phyloP scores from a whole-genome alignment of 169 alveolate genomes.

The Cyclospora cayetanensis region DNA sequence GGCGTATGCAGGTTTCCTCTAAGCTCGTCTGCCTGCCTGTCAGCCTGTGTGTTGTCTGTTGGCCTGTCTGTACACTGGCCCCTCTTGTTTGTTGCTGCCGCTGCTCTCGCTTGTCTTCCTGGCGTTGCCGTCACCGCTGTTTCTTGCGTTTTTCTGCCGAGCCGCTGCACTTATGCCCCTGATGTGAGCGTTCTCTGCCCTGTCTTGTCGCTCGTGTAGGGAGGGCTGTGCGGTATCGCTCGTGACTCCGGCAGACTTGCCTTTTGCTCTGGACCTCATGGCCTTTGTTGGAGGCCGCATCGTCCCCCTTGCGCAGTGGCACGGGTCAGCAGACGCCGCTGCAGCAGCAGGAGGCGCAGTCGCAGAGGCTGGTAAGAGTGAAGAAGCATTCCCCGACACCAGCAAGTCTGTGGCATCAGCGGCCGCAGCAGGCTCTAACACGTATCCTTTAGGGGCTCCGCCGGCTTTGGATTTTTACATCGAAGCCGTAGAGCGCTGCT shows the following conservation, averaged over 20 bases:
- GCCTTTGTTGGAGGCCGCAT: constrained; percentile 74
- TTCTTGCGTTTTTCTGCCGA: too few relatives aligned
- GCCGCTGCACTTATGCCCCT: too few relatives aligned
- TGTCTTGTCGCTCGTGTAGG: neutral
- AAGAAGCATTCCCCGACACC: too few relatives aligned
- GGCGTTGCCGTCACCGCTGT: too few relatives aligned
- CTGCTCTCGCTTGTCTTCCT: too few relatives aligned
- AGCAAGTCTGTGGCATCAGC: neutral
- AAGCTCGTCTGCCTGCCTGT: too few relatives aligned
- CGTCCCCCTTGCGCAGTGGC: constrained; percentile 10
- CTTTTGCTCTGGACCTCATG: constrained; percentile 81
- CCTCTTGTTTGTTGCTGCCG: too few relatives aligned
- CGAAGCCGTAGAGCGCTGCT: constrained; percentile 70
- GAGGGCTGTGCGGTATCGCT: constrained; percentile 72
- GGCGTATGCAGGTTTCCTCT: too few relatives aligned
- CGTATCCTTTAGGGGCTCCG: constrained; percentile 31
- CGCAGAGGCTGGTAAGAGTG: neutral
- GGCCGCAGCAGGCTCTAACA: neutral
- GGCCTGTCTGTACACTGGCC: too few relatives aligned
- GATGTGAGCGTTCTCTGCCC: too few relatives aligned
- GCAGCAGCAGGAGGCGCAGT: neutral
- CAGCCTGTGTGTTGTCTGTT: too few relatives aligned
- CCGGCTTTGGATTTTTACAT: constrained; percentile 67
- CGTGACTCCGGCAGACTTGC: constrained; percentile 80
- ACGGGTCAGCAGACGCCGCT: neutral